These are phyloP conservation scores for Arachis monticola DNA, from an alignment of 331 rosid genomes.

Conservation along the genomic window DNA sequence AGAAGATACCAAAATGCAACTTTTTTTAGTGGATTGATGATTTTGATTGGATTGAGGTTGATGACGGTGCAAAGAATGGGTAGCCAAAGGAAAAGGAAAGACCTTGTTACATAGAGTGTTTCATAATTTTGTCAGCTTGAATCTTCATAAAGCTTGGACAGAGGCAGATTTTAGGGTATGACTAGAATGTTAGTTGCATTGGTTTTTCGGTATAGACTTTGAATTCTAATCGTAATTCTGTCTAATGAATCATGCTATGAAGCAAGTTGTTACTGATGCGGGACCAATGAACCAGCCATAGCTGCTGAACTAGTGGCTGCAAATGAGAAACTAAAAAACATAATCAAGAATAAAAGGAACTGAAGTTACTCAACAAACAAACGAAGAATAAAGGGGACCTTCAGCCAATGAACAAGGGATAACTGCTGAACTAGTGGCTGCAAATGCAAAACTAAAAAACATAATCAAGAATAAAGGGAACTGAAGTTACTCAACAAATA, in stretches of 20 bases:
- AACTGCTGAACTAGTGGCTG: conserved; percentile 91
- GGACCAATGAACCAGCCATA: conserved; percentile 95
- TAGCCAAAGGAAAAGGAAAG: too few species aligned
- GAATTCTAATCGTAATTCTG: background rate
- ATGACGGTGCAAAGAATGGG: too few species aligned
- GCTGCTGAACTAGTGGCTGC: conserved; percentile 93
- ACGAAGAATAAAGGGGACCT: conserved; percentile 45
- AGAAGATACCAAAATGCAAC: too few species aligned
- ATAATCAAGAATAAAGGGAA: conserved; percentile 8
- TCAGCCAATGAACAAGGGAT: conserved; percentile 78
- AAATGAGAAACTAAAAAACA: conserved; percentile 74
- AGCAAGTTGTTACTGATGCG: conserved; percentile 80
- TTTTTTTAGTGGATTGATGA: too few species aligned
- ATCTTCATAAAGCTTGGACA: conserved; percentile 97
- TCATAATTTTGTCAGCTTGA: conserved; percentile 77
- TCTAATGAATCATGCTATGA: conserved; percentile 34
- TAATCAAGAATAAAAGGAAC: conserved; percentile 2
- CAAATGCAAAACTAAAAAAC: conserved; percentile 77
- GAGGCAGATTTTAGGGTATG: conserved; percentile 87
- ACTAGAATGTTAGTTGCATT: conserved; percentile 10
- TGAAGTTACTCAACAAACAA: too few species aligned
- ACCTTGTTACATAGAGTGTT: too few species aligned
- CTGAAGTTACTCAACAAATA: conserved; percentile 2
- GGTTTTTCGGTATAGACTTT: conserved; percentile 6
- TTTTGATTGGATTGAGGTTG: too few species aligned